Evolutionary conservation across 2,329 filamentous ascomycete genomes (phyloP), one percentile per base, ranked within the genome.

Genomic region (Botrytis pseudocinerea): DNA sequence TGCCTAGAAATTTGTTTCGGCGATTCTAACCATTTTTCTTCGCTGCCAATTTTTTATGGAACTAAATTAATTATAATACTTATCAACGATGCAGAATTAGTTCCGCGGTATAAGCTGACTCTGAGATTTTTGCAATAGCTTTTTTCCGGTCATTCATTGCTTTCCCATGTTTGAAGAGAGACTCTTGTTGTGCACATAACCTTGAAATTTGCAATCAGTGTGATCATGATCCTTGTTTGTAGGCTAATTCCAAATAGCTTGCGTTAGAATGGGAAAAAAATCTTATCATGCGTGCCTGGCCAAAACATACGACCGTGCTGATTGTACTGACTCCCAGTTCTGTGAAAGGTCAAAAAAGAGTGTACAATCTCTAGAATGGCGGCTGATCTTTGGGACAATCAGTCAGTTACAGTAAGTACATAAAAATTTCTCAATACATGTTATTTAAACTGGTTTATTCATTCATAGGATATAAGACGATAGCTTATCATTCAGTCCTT

Each of bases 231-330:
- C 22, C 1, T 22, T 59, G 8, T 20, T 59, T 59, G 16, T 10
- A 35, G 7, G 28, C 28, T 35, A 4, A 10, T 4, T 10, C 16
- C 28, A 59, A 32, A 59, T 6, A 59, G 9, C 18, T 10, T 10
- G 16, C 1, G 0, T 20, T 8, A 22, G 4, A 4, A 59, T 12
- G 28, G 1, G 1, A 10, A 22, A 16, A 3, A 1, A 22, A 8
- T 20, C 8, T 8, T 28, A 9, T 22, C 57, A 22, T 59, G 57
- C 35, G 9, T 22, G 18, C 16, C 4, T 59, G 28, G 4, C 7
- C 18, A 59, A 59, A 1, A 18, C 1, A 22, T 22, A 8, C 2
- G 0, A n/a, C 8, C 14, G 14, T 57, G n/a, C 14, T 57, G 6
- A 28, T 57, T 57, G 14, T 9, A 12, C n/a, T 28, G n/a, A 2